These are phyloP conservation scores for Paecilomyces formosus DNA, from an alignment of 2,329 filamentous ascomycete genomes.

Conservation along the genomic window DNA sequence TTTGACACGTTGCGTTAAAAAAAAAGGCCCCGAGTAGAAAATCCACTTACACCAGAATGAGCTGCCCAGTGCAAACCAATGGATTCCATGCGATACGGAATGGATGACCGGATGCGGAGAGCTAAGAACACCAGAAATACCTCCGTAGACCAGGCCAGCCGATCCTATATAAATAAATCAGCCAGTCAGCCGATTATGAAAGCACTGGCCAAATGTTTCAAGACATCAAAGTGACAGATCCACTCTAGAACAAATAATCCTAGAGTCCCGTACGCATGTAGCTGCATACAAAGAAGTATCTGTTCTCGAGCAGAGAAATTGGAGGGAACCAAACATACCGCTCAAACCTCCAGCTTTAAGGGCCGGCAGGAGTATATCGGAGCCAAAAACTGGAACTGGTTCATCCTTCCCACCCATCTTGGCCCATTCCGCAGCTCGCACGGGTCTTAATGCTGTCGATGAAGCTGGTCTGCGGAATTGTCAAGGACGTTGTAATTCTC, in stretches of 20 bases:
- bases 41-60: slow-evolving; percentile 63
- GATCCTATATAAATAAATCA: slow-evolving; percentile 39
- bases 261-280: not conserved
- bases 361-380: slow-evolving; percentile 28
- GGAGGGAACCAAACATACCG: slow-evolving; percentile 39
- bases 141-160: slow-evolving; percentile 57
- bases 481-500: not conserved
- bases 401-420: slow-evolving; percentile 20
- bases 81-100: slow-evolving; percentile 63
- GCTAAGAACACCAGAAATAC: slow-evolving; percentile 63
- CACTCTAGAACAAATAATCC: not conserved
- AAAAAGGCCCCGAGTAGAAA: not conserved
- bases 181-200: not conserved
- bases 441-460: not conserved
- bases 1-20: slow-evolving; percentile 28
- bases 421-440: not conserved
- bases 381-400: slow-evolving; percentile 10
- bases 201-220: not conserved
- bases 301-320: slow-evolving; percentile 2
- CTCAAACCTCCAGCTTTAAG: slow-evolving; percentile 53
- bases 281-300: not conserved
- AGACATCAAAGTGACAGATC: not conserved
- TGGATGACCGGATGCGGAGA: slow-evolving; percentile 61
- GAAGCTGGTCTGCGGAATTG: not conserved
- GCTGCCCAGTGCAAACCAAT: slow-evolving; percentile 72